A percentile compares a stretch with the other conserved stretches of the same genome.
phyloP scores from a whole-genome alignment of 2,329 filamentous ascomycete genomes.

The Aspergillus sp. region DNA sequence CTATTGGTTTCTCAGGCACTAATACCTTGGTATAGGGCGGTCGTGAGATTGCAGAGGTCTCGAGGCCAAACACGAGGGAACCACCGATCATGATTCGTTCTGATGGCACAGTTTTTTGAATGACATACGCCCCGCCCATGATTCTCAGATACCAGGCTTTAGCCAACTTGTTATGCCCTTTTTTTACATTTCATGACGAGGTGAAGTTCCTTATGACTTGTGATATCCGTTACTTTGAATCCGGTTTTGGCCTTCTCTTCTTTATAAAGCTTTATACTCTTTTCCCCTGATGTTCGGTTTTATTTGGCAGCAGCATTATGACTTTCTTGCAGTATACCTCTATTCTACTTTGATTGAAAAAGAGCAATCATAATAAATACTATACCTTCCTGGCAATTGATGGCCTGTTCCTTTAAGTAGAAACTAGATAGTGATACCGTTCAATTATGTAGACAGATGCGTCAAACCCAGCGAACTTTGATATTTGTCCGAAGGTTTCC shows the following conservation, averaged over 20 bases:
- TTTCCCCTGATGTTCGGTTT: no score
- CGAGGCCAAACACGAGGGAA: conserved; percentile 90
- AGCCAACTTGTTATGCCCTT: conserved; percentile 8
- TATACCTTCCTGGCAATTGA: no score
- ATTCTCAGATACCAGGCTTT: conserved; percentile 21
- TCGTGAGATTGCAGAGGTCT: conserved; percentile 90
- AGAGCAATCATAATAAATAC: neutral
- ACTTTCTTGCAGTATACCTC: conserved; percentile 1
- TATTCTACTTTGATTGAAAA: neutral
- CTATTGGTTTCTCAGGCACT: conserved; percentile 25
- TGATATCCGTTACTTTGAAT: conserved; percentile 20
- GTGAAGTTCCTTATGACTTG: conserved; percentile 22
- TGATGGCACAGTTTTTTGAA: conserved; percentile 89
- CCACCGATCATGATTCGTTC: conserved; percentile 93
- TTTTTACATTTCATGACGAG: conserved; percentile 9
- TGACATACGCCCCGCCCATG: conserved; percentile 16
- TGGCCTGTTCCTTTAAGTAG: no score
- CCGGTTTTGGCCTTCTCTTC: no score
- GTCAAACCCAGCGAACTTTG: no score
- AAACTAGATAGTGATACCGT: no score
- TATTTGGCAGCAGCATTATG: neutral
- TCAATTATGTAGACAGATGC: no score
- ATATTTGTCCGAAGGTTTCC: no score
- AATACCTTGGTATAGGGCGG: conserved; percentile 54
- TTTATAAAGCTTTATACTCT: no score